Base-by-base conservation (phyloP, 306 rosid species). In the Malus sieversii region DNA sequence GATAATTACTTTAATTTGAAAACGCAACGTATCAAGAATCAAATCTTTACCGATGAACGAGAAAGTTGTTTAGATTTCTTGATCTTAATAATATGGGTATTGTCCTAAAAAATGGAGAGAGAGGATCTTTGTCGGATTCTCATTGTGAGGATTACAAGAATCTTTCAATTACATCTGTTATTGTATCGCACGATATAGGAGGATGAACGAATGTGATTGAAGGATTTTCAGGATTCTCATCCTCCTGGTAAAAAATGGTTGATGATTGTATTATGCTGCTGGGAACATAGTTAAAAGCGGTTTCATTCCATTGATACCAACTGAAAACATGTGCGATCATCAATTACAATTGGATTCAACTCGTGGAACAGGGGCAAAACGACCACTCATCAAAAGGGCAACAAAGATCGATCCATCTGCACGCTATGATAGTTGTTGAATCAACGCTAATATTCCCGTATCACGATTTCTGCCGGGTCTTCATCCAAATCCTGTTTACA, bases 51-150 rank as follows among this genome's bases (percentile, higher is more conserved):
- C 2, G 42, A 38, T 7, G 10, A 7, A 9, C 42, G 7, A 7
- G 42, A 38, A 7, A 35, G 40, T 35, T 38, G 42, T 7, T 7
- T 6, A 1, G 40, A 35, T 35, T 35, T 35, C 9, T 35, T 35
- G 0, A 35, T 35, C 9, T 6, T 33, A 6, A 33, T 33, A 6
- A 6, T 6, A 6, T 6, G 40, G 40, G 40, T 35, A 1, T 35
- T 6, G 8, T 2, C 40, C 8, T 35, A 1, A 35, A 35, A 35
- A 4, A 14, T 14, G 53, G 0, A 32, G 38, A 5, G 38, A 5
- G 7, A 33, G 38, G 0, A 4, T 32, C 3, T 0, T 2, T 2
- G 29, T 2, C 29, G 3, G 29, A 4, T 0, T 1, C 25, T 25
- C 25, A 25, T 25, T 23, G 25, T 23, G 1, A 4, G 35, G 35